Conservation (phyloP, 805 yeast species). For the Candida easanensis region DNA sequence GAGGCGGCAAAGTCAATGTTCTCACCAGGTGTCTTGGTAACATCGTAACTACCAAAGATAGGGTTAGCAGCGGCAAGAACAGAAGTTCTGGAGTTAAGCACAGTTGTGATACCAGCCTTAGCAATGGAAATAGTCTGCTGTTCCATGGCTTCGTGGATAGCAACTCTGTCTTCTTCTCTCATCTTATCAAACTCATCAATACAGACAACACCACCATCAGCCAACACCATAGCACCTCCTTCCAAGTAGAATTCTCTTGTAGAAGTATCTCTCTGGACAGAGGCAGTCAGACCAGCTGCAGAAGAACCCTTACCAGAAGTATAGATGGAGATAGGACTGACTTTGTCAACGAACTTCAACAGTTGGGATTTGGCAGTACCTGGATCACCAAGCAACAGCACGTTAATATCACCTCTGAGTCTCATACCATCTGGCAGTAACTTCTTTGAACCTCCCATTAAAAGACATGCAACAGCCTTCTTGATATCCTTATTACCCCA, state of each 20-base stretch:
- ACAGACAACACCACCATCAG: conserved; percentile 99
- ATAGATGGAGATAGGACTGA: conserved; percentile 90
- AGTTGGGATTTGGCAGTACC: conserved; percentile 98
- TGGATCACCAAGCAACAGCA: conserved; percentile 92
- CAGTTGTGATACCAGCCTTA: conserved; percentile 97
- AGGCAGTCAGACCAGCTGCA: conserved; percentile 98
- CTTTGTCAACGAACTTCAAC: conserved; percentile 91
- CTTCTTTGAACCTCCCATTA: conserved; percentile 94
- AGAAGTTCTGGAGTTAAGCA: conserved; percentile 91
- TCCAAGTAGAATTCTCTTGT: conserved; percentile 93
- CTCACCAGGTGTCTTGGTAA: conserved; percentile 94
- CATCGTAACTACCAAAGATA: conserved; percentile 93
- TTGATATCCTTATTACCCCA: conserved; percentile 93
- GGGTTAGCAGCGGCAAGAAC: conserved; percentile 99
- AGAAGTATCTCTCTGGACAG: conserved; percentile 87
- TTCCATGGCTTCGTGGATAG: conserved; percentile 99
- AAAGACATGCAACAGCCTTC: conserved; percentile 85
- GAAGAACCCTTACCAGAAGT: conserved; percentile 99
- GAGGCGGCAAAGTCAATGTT: conserved; percentile 98
- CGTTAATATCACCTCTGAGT: conserved; percentile 95
- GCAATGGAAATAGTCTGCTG: conserved; percentile 99
- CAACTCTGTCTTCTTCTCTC: conserved; percentile 98
- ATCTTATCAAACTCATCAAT: conserved; percentile 99
- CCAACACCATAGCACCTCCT: conserved; percentile 99
- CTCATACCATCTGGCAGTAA: conserved; percentile 94